Percentiles rank a stretch among this genome's conserved stretches.
phyloP scores from a whole-genome alignment of 805 yeast species.

The Debaryomyces prosopidis region DNA sequence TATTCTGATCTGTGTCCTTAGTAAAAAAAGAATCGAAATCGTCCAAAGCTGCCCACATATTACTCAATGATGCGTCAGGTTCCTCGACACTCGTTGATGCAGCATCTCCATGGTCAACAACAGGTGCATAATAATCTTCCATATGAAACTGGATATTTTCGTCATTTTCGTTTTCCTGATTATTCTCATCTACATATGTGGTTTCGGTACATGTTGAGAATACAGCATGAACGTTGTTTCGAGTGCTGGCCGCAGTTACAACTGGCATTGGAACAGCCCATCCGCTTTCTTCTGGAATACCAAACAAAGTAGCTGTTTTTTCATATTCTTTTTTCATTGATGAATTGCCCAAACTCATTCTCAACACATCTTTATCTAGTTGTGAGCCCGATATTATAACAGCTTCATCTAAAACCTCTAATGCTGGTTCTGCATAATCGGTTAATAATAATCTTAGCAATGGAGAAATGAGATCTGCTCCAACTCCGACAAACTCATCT shows the following conservation, averaged over 20 bases:
- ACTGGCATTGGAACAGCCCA: constrained; percentile 98
- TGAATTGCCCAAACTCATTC: constrained; percentile 87
- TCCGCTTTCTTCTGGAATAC: constrained; percentile 92
- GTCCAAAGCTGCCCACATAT: constrained; percentile 91
- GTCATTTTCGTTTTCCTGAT: constrained; percentile 30
- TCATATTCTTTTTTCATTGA: constrained; percentile 79
- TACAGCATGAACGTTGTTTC: constrained; percentile 94
- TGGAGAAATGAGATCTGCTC: constrained; percentile 94
- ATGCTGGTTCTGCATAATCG: constrained; percentile 83
- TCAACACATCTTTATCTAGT: constrained; percentile 84
- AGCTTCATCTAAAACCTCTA: constrained; percentile 87
- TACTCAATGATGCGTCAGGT: constrained; percentile 74
- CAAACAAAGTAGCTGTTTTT: constrained; percentile 85
- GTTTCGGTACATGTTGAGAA: constrained; percentile 75
- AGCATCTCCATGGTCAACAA: constrained; percentile 42
- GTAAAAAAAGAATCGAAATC: constrained; percentile 88
- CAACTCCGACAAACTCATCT: constrained; percentile 83
- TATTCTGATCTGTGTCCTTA: constrained; percentile 31
- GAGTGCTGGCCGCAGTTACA: constrained; percentile 79
- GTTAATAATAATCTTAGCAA: constrained; percentile 75
- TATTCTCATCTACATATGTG: constrained; percentile 24
- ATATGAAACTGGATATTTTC: constrained; percentile 54
- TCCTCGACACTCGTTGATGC: constrained; percentile 55
- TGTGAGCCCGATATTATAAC: constrained; percentile 85
- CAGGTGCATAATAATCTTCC: constrained; percentile 53